A percentile compares a stretch with the other conserved stretches of the same genome.
Evolutionary conservation across 2,329 filamentous ascomycete genomes (phyloP).

Genomic region (Colletotrichum camelliae): DNA sequence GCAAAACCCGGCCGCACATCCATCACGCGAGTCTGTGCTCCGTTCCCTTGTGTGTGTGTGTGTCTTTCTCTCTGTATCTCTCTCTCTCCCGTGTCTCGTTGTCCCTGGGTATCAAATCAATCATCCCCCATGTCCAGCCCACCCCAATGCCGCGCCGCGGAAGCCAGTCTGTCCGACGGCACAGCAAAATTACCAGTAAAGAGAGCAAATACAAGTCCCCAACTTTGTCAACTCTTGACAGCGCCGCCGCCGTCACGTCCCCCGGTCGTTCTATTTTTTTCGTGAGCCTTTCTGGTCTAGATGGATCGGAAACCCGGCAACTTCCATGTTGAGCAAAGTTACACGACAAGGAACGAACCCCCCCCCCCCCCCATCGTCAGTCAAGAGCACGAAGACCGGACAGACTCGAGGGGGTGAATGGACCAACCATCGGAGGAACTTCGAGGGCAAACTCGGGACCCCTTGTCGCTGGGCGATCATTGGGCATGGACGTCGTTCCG

Average conservation of each 20-base stretch:
- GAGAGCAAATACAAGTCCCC: neutral
- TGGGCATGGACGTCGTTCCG: neutral
- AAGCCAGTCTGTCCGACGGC: neutral
- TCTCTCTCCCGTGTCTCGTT: neutral
- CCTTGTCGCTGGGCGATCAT: neutral
- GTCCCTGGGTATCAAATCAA: conserved; percentile 1
- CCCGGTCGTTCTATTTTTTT: neutral
- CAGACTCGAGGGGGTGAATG: neutral
- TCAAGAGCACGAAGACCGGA: neutral
- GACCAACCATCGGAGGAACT: neutral
- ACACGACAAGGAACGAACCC: neutral
- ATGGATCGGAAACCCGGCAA: neutral
- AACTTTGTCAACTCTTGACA: neutral
- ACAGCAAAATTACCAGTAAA: neutral
- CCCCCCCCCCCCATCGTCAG: neutral
- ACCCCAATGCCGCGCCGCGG: neutral
- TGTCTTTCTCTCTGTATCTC: neutral
- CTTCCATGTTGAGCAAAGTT: neutral
- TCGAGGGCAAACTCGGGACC: neutral
- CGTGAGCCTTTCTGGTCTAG: neutral
- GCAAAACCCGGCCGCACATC: neutral
- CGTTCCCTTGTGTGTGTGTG: neutral
- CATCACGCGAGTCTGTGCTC: neutral
- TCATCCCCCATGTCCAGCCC: neutral
- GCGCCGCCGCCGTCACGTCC: neutral